Evolutionary conservation across 2,329 filamentous ascomycete genomes (phyloP), one percentile per base, ranked within the genome.

Genomic region (Cordyceps javanica): DNA sequence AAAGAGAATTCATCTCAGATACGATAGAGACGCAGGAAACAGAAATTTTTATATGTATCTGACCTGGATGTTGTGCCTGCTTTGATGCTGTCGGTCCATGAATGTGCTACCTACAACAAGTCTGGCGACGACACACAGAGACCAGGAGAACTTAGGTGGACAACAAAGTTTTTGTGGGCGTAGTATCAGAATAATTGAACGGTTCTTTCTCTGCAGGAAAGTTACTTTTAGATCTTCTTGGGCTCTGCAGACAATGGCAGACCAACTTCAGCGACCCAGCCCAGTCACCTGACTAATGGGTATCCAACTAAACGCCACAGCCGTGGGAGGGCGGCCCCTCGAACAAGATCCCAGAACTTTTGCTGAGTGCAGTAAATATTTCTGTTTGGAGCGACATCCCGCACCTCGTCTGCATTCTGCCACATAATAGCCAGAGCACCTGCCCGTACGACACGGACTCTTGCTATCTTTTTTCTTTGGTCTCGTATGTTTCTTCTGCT

Each of bases 281-380:
- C 26, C 34, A 58, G 56, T 58, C 56, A 58, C 56, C 56, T 58
- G 56, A 58, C 56, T 53, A 53, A 58, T 54, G 56, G 49, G 49
- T 55, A 58, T 48, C 41, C 48, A 52, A 36, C 50, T 48, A 54
- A 48, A 53, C 56, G 56, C 56, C 56, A 58, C 56, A 53, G 49
- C 56, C 56, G 56, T 58, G 38, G 55, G 55, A 51, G 55, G 55
- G 36, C 55, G 55, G 54, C 45, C 54, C 26, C 36, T 57, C 36
- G 7, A 50, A 32, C 55, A 57, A 57, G 55, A 57, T 50, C 55
- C 55, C 38, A 50, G 55, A 50, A 57, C 54, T 51, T 57, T 57
- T 56, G 21, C 45, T 44, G 45, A 36, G 25, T 42, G 26, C 11
- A 21, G 11, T 30, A 50, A 50, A 39, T 50, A 36, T 44, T 57